A percentile compares a stretch with the other conserved stretches of the same genome.
These are phyloP conservation scores for Pseudopediastrum boryanum DNA, from an alignment of 139 green algal species.

Conservation along the genomic window DNA sequence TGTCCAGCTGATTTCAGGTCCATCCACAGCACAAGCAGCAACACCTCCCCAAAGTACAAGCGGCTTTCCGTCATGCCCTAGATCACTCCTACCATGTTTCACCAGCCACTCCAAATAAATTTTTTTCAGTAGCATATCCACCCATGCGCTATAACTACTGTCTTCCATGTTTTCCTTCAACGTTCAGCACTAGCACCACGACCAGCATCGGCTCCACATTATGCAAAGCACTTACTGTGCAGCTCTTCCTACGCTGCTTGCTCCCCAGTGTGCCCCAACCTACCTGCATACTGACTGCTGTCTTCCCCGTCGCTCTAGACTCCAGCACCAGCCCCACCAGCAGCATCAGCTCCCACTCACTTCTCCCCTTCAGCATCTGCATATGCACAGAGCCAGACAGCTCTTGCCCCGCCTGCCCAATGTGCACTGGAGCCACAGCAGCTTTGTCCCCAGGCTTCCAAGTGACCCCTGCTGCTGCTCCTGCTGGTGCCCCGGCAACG, in stretches of 20 bases:
- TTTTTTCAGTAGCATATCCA: too few species aligned
- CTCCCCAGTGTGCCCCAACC: not conserved
- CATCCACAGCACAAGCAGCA: too few species aligned
- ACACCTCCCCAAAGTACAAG: too few species aligned
- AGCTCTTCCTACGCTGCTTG: not conserved
- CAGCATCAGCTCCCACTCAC: constrained; percentile 65
- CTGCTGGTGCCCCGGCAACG: not conserved
- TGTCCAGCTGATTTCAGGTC: too few species aligned
- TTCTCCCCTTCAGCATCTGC: constrained; percentile 58
- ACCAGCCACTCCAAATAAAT: too few species aligned
- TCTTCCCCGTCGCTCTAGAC: constrained; percentile 57
- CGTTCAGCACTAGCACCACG: too few species aligned
- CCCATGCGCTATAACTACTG: too few species aligned
- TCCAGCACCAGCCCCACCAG: constrained; percentile 77
- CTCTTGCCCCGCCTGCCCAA: constrained; percentile 42
- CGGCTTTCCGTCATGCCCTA: too few species aligned
- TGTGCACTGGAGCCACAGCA: not conserved
- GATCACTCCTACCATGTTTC: too few species aligned
- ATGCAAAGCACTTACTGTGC: not conserved
- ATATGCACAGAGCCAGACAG: constrained; percentile 64
- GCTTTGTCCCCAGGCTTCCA: not conserved
- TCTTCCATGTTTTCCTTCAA: too few species aligned
- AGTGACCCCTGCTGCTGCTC: constrained; percentile 8
- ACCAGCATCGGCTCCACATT: not conserved
- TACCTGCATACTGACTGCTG: constrained; percentile 46